These are phyloP conservation scores for Fonsecaea erecta DNA, from an alignment of 2,329 filamentous ascomycete species.

Conservation along the genomic window DNA sequence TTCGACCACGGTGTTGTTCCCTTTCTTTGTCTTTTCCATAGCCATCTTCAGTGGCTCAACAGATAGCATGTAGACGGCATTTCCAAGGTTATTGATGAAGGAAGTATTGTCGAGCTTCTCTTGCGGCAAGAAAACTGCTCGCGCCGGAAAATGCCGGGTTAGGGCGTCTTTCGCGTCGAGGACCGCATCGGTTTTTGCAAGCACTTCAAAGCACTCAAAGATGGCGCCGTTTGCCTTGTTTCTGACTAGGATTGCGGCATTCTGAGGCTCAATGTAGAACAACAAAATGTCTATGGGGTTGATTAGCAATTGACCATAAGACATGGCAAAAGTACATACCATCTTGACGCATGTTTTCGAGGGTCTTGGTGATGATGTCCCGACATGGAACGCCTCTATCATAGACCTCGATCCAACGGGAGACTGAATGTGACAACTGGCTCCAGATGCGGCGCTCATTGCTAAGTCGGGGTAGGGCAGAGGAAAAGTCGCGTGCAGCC, in stretches of 20 bases:
- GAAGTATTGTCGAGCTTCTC: conserved; percentile 35
- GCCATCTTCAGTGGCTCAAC: conserved; percentile 44
- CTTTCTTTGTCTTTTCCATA: conserved; percentile 48
- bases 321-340: conserved; percentile 2
- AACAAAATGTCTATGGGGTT: conserved; percentile 42
- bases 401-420: conserved; percentile 19
- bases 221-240: conserved; percentile 34
- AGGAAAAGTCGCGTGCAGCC: conserved; percentile 14
- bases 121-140: conserved; percentile 42
- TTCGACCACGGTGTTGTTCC: conserved; percentile 45
- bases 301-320: background rate
- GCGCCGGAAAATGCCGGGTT: conserved; percentile 52
- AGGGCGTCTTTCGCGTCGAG: conserved; percentile 48
- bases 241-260: conserved; percentile 53
- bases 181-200: conserved; percentile 47
- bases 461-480: background rate
- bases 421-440: conserved; percentile 5
- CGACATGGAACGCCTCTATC: conserved; percentile 27
- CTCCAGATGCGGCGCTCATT: conserved; percentile 14
- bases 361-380: background rate
- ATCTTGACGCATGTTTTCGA: conserved; percentile 14
- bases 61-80: conserved; percentile 45
- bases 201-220: conserved; percentile 56
- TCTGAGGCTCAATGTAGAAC: conserved; percentile 53
- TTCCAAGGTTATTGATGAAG: conserved; percentile 41